Evolutionary conservation across 1,284 basidiomycete genomes (phyloP).

Genomic region (Trametes pubescens): DNA sequence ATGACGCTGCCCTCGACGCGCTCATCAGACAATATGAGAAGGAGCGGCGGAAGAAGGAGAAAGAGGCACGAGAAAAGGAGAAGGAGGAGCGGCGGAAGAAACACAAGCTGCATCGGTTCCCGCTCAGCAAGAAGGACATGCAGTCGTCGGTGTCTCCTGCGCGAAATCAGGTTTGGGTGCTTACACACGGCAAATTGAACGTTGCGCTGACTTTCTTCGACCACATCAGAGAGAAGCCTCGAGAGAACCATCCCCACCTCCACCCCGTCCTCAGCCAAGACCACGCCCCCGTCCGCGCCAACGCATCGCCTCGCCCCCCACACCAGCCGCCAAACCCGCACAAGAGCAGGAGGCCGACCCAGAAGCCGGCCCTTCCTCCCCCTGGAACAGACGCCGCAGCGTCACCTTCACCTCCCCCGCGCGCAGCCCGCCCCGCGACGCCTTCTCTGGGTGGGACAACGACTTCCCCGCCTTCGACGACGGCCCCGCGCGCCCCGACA

Average conservation of each 20-base stretch:
- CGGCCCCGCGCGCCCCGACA: conserved; percentile 10
- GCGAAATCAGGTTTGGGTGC: conserved; percentile 5
- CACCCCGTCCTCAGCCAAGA: conserved; percentile 2
- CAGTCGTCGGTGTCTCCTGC: conserved; percentile 7
- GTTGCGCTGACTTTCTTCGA: neutral
- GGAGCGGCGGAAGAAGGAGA: conserved; percentile 19
- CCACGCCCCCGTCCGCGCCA: conserved; percentile 20
- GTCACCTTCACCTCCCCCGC: conserved; percentile 21
- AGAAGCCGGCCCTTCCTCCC: conserved; percentile 9
- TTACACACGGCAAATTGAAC: too few species aligned
- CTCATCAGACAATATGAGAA: conserved; percentile 1
- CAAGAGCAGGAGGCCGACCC: neutral
- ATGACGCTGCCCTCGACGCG: conserved; percentile 9
- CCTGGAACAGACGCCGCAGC: conserved; percentile 22
- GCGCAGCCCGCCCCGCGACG: neutral
- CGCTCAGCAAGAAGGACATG: conserved; percentile 22
- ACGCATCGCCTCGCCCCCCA: neutral
- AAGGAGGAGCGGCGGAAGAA: conserved; percentile 24
- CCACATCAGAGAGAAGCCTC: neutral
- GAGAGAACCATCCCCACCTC: neutral
- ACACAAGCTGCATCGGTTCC: conserved; percentile 19
- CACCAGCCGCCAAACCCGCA: neutral
- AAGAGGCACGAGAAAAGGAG: conserved; percentile 21
- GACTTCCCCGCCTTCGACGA: conserved; percentile 12
- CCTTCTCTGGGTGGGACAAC: conserved; percentile 7